A percentile compares a stretch with the other conserved stretches of the same genome.
These are phyloP conservation scores for Aspergillus asperescens DNA, from an alignment of 495 filamentous ascomycete species.

Conservation along the genomic window DNA sequence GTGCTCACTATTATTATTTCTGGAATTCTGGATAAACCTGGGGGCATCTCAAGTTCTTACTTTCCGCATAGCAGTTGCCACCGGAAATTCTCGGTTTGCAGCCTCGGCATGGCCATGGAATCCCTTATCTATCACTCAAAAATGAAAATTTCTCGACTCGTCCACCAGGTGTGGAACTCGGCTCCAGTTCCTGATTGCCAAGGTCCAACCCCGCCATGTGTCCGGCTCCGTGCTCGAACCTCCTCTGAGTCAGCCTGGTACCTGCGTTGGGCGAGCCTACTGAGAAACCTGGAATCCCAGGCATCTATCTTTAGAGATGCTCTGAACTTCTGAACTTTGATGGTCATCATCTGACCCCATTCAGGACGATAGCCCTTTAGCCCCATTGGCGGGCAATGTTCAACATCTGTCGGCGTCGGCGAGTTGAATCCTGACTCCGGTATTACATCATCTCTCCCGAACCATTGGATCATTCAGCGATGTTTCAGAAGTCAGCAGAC, in stretches of 20 bases:
- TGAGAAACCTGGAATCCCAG: not conserved
- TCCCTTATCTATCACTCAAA: not conserved
- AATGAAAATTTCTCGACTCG: conserved; percentile 1
- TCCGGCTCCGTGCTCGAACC: not conserved
- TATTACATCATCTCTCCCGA: conserved; percentile 3
- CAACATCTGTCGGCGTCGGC: not conserved
- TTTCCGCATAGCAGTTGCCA: not conserved
- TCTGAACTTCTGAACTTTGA: not conserved
- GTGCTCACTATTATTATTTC: too few relatives aligned
- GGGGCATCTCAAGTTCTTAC: too few relatives aligned
- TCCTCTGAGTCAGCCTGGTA: not conserved
- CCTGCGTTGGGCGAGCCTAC: conserved; percentile 2
- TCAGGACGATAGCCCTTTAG: too few relatives aligned
- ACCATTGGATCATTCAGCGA: not conserved
- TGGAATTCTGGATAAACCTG: not conserved
- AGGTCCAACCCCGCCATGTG: conserved; percentile 8
- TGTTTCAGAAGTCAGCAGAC: conserved; percentile 9
- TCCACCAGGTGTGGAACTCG: conserved; percentile 6
- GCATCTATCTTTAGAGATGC: not conserved
- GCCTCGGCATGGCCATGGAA: not conserved
- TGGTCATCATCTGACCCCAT: not conserved
- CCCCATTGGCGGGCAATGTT: not conserved
- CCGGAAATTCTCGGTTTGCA: too few relatives aligned
- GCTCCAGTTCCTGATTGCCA: conserved; percentile 8
- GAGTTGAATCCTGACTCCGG: not conserved